Percentiles rank a stretch among this genome's conserved stretches.
Conservation (phyloP, 768 basidiomycete species). For the Suillus subalutaceus region DNA sequence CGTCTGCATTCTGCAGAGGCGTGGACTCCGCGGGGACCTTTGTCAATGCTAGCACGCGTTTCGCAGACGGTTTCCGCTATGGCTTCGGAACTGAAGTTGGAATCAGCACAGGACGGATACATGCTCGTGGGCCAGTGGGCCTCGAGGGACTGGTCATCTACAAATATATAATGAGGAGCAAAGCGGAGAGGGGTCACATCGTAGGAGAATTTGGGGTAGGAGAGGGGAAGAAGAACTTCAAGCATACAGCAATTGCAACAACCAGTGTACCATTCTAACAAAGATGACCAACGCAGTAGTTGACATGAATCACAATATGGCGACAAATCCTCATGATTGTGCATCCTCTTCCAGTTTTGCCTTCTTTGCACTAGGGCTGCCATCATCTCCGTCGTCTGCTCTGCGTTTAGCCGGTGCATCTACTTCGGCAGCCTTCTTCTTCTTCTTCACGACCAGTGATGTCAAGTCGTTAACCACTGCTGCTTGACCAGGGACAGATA, state of each 20-base stretch:
- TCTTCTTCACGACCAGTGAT: conserved; percentile 87
- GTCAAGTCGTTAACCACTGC: conserved; percentile 80
- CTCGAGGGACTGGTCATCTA: conserved; percentile 93
- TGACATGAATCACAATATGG: conserved; percentile 6
- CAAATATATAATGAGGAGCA: conserved; percentile 92
- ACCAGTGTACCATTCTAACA: conserved; percentile 28
- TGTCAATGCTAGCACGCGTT: conserved; percentile 93
- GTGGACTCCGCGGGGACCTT: conserved; percentile 93
- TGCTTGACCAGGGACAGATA: conserved; percentile 36
- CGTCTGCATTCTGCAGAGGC: conserved; percentile 77
- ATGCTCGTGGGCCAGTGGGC: conserved; percentile 95
- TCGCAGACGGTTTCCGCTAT: conserved; percentile 95
- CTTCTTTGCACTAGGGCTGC: conserved; percentile 58
- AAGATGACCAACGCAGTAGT: not conserved
- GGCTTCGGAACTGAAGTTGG: conserved; percentile 99
- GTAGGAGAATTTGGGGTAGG: conserved; percentile 83
- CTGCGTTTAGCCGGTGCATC: conserved; percentile 62
- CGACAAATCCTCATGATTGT: conserved; percentile 21
- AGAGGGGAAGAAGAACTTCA: conserved; percentile 70
- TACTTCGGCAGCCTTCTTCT: conserved; percentile 51
- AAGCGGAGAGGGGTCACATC: conserved; percentile 73
- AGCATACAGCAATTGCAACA: conserved; percentile 46
- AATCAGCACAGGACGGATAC: conserved; percentile 94
- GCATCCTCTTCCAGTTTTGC: conserved; percentile 51
- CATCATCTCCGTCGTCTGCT: conserved; percentile 57